Evolutionary conservation across 139 green algal species (phyloP).

Genomic region (Coelastrella sp.): DNA sequence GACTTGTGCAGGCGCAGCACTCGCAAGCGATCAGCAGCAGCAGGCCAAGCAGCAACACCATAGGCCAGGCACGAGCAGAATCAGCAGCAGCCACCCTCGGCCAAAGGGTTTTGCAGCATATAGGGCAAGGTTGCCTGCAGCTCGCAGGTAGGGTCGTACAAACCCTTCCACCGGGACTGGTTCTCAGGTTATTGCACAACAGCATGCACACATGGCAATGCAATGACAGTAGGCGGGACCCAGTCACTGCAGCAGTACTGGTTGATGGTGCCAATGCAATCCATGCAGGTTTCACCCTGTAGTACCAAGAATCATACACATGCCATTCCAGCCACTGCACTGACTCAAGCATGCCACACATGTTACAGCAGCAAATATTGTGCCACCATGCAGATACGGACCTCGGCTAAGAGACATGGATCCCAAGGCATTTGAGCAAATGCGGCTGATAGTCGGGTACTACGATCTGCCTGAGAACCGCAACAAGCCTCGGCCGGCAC

Average conservation of each 20-base stretch:
- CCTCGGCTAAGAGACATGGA: conserved; percentile 30
- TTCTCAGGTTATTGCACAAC: neutral
- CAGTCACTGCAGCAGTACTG: no score
- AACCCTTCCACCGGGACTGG: neutral
- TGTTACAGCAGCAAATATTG: neutral
- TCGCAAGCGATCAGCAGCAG: neutral
- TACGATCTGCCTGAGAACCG: conserved; percentile 20
- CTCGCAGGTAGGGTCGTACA: neutral
- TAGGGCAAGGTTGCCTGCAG: neutral
- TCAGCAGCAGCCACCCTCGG: neutral
- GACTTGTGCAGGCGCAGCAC: neutral
- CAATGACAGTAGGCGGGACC: no score
- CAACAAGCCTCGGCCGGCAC: neutral
- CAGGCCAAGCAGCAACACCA: conserved; percentile 8
- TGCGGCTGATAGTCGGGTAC: conserved; percentile 53
- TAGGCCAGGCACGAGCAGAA: neutral
- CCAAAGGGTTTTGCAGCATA: neutral
- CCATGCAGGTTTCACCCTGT: no score
- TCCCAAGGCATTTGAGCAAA: conserved; percentile 47
- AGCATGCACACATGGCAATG: neutral
- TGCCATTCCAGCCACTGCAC: neutral
- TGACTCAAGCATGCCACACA: neutral
- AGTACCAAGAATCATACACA: neutral
- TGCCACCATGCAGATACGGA: neutral
- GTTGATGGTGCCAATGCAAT: no score